Conservation (phyloP, 1,284 basidiomycete genomes). For the Rhizopogon parksii region DNA sequence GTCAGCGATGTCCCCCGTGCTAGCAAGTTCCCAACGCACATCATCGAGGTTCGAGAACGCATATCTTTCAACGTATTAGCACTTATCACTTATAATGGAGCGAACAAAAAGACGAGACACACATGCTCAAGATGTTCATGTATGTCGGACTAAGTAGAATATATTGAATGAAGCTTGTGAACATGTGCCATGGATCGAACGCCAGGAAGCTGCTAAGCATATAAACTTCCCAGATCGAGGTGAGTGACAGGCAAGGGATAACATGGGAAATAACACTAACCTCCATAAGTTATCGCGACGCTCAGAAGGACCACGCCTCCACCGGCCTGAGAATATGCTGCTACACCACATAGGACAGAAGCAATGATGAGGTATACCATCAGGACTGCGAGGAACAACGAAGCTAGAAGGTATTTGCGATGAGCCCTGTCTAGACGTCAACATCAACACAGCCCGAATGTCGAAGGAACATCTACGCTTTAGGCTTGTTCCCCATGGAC, state of each 20-base stretch:
- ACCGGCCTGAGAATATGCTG: constrained; percentile 60
- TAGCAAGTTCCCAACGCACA: constrained; percentile 29
- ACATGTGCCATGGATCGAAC: constrained; percentile 89
- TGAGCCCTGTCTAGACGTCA: constrained; percentile 45
- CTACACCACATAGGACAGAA: constrained; percentile 68
- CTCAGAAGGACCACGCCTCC: constrained; percentile 76
- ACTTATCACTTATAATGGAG: constrained; percentile 5
- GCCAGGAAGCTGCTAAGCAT: constrained; percentile 76
- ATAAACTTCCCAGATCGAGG: constrained; percentile 48
- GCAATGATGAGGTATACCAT: constrained; percentile 79
- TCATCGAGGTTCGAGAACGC: constrained; percentile 81
- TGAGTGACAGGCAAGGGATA: background rate
- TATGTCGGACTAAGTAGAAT: constrained; percentile 84
- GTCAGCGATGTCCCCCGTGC: background rate
- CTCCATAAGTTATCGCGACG: constrained; percentile 79
- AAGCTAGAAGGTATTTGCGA: constrained; percentile 81
- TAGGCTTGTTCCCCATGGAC: constrained; percentile 94
- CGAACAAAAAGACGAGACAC: constrained; percentile 23
- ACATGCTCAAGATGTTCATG: constrained; percentile 84
- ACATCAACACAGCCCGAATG: background rate
- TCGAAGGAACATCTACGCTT: constrained; percentile 48
- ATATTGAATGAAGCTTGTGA: constrained; percentile 89
- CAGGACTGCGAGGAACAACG: constrained; percentile 70
- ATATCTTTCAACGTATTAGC: constrained; percentile 40
- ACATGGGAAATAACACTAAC: constrained; percentile 32